phyloP scores from a whole-genome alignment of 345 rosid genomes.

The Gossypioides kirkii region DNA sequence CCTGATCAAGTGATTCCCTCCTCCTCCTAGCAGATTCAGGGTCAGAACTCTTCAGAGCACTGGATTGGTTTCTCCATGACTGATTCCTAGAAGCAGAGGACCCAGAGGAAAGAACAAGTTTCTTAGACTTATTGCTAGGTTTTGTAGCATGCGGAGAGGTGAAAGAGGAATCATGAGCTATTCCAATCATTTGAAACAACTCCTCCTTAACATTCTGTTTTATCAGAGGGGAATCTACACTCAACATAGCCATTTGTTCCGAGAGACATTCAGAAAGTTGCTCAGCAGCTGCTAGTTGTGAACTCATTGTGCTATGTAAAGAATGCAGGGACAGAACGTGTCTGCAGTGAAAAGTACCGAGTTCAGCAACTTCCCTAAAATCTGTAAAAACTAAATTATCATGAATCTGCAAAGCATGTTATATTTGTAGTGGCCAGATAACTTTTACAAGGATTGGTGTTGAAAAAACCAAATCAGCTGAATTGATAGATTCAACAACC shows the following conservation, averaged over 20 bases:
- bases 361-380: constrained; percentile 9
- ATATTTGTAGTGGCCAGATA: background rate
- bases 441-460: background rate
- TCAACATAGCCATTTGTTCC: constrained; percentile 73
- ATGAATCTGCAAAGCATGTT: constrained; percentile 7
- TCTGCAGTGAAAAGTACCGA: constrained; percentile 43
- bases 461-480: background rate
- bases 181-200: constrained; percentile 81
- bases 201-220: constrained; percentile 64
- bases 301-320: constrained; percentile 65
- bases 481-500: background rate
- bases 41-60: constrained; percentile 55
- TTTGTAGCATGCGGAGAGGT: constrained; percentile 61
- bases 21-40: constrained; percentile 84
- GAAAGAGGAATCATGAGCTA: constrained; percentile 73
- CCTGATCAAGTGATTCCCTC: constrained; percentile 85
- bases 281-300: constrained; percentile 83
- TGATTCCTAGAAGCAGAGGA: constrained; percentile 51
- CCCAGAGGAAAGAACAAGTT: constrained; percentile 43
- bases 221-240: constrained; percentile 63
- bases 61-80: constrained; percentile 49
- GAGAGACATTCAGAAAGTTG: constrained; percentile 82
- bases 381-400: background rate
- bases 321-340: constrained; percentile 57
- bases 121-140: constrained; percentile 37